A percentile compares a stretch with the other conserved stretches of the same genome.
These are phyloP conservation scores for Claviceps africana DNA, from an alignment of 2,329 filamentous ascomycete genomes.

Conservation along the genomic window DNA sequence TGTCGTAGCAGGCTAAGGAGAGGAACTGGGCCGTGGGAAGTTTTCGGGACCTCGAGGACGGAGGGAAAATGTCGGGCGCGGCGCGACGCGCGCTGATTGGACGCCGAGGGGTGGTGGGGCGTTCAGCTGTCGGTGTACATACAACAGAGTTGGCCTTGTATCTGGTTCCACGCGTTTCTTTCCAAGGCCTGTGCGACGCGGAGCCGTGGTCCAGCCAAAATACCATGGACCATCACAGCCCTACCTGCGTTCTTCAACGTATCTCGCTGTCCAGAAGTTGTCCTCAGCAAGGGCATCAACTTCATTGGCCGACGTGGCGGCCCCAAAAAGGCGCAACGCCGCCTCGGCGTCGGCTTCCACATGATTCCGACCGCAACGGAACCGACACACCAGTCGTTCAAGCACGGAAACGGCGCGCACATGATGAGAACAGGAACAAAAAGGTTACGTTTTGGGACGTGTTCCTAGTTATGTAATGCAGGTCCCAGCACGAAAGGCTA, in stretches of 20 bases:
- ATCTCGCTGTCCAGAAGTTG: too few species aligned
- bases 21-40: slow-evolving; percentile 2
- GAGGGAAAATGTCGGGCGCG: slow-evolving; percentile 8
- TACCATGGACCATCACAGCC: not conserved
- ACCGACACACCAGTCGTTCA: too few species aligned
- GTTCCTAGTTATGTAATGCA: not conserved
- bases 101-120: not conserved
- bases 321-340: too few species aligned
- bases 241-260: too few species aligned
- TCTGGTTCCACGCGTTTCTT: not conserved
- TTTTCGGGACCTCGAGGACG: slow-evolving; percentile 1
- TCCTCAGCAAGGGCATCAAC: too few species aligned
- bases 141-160: too few species aligned
- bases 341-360: too few species aligned
- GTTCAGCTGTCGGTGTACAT: not conserved
- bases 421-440: too few species aligned
- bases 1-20: slow-evolving; percentile 4
- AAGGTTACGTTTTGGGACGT: not conserved
- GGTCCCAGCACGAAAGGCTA: too few species aligned
- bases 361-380: too few species aligned
- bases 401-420: too few species aligned
- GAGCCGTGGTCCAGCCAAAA: not conserved
- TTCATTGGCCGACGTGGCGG: too few species aligned
- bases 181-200: not conserved
- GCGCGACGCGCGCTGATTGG: slow-evolving; percentile 6